Conservation (phyloP, 2,329 filamentous ascomycete genomes). For the Dissoconium aciculare region DNA sequence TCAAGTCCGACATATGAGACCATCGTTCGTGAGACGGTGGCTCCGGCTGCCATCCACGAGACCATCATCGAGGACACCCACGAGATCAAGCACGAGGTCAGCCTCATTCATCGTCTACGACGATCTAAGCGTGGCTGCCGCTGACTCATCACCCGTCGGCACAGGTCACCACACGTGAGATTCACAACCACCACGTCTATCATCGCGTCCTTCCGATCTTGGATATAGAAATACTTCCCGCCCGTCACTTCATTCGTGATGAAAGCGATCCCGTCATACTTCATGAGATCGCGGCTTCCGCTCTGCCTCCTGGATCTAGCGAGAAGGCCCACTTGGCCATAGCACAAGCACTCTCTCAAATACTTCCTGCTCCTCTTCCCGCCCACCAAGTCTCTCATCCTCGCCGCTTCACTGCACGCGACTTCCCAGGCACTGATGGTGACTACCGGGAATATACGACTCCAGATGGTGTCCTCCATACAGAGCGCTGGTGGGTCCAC, state of each 20-base stretch:
- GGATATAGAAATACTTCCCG: conserved; percentile 38
- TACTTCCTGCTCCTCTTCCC: conserved; percentile 9
- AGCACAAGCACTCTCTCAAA: conserved; percentile 21
- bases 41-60: conserved; percentile 37
- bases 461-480: conserved; percentile 28
- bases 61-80: conserved; percentile 30
- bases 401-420: conserved; percentile 22
- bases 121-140: no score
- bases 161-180: conserved; percentile 37
- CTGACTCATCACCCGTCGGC: no score
- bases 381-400: conserved; percentile 9
- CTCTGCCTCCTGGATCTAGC: conserved; percentile 12
- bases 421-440: conserved; percentile 26
- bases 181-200: conserved; percentile 39
- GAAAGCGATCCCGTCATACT: no score
- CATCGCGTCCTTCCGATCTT: conserved; percentile 40
- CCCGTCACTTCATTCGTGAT: conserved; percentile 37
- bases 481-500: conserved; percentile 33
- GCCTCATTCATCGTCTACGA: no score
- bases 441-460: conserved; percentile 27
- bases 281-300: conserved; percentile 34
- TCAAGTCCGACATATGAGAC: conserved; percentile 28
- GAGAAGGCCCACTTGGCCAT: conserved; percentile 21
- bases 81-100: conserved; percentile 28
- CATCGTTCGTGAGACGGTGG: conserved; percentile 21